phyloP scores from a whole-genome alignment of 306 rosid species.

The Herpetospermum pedunculosum region DNA sequence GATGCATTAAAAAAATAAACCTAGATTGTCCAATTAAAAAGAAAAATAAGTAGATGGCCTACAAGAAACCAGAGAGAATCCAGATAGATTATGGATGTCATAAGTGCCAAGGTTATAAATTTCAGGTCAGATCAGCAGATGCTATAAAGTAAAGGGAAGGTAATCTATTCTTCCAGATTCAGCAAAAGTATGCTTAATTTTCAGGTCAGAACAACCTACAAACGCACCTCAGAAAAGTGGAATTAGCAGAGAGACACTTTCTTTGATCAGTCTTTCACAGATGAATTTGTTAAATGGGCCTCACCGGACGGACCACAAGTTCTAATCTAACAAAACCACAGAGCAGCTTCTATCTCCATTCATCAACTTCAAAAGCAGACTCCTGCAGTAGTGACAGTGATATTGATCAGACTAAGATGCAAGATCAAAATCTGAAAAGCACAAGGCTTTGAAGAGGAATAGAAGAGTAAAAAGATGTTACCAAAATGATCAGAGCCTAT shows the following conservation, averaged over 20 bases:
- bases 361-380: background rate
- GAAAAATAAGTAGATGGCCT: constrained; percentile 4
- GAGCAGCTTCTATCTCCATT: background rate
- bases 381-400: background rate
- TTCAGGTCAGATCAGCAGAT: constrained; percentile 4
- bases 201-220: background rate
- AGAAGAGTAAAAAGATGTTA: background rate
- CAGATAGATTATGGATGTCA: background rate
- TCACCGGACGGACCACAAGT: background rate
- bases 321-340: background rate
- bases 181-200: background rate
- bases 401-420: background rate
- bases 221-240: background rate
- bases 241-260: background rate
- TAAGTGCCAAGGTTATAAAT: background rate
- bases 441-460: background rate
- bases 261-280: background rate
- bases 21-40: background rate
- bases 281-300: background rate
- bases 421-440: background rate
- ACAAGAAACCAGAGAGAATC: constrained; percentile 3
- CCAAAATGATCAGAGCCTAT: background rate
- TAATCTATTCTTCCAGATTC: background rate
- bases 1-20: background rate
- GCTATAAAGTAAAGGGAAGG: background rate